phyloP scores from a whole-genome alignment of 495 filamentous ascomycete genomes.

The Neurospora sp. region DNA sequence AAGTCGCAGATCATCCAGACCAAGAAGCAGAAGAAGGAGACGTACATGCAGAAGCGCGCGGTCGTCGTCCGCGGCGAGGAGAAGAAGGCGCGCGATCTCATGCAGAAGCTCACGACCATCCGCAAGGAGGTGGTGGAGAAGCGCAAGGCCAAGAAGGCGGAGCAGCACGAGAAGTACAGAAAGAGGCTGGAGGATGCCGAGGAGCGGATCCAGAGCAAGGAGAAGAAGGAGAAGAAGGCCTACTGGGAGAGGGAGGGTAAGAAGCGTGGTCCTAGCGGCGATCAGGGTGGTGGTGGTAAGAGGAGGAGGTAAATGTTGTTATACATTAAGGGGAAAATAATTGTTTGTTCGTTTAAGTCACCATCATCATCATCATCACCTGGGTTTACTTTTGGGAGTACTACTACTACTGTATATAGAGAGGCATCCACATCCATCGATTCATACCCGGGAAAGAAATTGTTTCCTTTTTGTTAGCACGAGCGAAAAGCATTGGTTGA shows the following conservation, averaged over 20 bases:
- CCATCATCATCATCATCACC: neutral
- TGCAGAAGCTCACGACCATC: conserved; percentile 87
- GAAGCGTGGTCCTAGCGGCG: conserved; percentile 64
- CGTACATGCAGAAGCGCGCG: conserved; percentile 89
- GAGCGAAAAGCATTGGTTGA: neutral
- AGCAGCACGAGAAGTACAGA: conserved; percentile 63
- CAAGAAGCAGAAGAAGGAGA: conserved; percentile 66
- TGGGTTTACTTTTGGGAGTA: neutral
- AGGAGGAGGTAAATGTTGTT: conserved; percentile 37
- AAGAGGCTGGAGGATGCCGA: conserved; percentile 68
- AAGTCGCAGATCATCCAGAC: conserved; percentile 82
- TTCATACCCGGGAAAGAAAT: neutral
- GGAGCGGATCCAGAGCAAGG: conserved; percentile 71
- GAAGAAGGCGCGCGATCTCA: conserved; percentile 74
- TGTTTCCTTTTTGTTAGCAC: neutral
- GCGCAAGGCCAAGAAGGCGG: conserved; percentile 71
- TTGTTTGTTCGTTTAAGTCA: neutral
- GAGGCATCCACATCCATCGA: neutral
- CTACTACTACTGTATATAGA: neutral
- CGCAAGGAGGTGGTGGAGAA: conserved; percentile 84
- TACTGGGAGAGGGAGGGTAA: conserved; percentile 92
- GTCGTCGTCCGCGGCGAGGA: conserved; percentile 74
- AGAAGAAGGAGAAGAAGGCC: conserved; percentile 84
- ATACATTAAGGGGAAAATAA: neutral
- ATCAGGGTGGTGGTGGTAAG: conserved; percentile 59